Evolutionary conservation across 2,329 filamentous ascomycete genomes (phyloP), one percentile per base, ranked within the genome.

Genomic region (Colletotrichum australisinense): DNA sequence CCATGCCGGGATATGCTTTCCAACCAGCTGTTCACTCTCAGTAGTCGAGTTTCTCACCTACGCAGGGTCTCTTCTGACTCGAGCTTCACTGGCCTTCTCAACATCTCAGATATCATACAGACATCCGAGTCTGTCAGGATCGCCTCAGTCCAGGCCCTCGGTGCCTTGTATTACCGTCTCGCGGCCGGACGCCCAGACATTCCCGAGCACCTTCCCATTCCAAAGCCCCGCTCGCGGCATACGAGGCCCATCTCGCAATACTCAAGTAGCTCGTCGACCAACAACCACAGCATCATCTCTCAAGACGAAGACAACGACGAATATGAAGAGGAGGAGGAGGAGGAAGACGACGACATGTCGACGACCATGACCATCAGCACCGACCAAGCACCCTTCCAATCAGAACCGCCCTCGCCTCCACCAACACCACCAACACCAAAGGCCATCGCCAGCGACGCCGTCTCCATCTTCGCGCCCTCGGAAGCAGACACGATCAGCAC

Each of bases 151-250:
- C 76, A 77, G 16, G 82, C 83, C 6, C 76, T 85, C 19, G 75
- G 79, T 7, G 80, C 80, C n/a, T 80, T 80, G 52, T 84, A 84
- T 74, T 78, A 77, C 19, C 83, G 83, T 8, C 68, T 83, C 11
- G 81, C 81, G 5, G 72, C 76, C 14, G 76, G 78, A 19, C 80
- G 79, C 6, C 71, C 78, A 14, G 49, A 26, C 9, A 73, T 83
- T 2, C 82, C 83, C 16, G 76, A 74, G 56, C 75, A 77, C 14
- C 75, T 81, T 28, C 75, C 73, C 6, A 65, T 78, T 19, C 77
- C 78, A n/a, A 73, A 75, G 38, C 76, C 67, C 57, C 74, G 46
- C 38, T 64, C 68, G 24, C 77, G 72, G 35, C 76, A 76, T 53
- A 75, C 60, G 14, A 38, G 58, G 30, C 59, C 60, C 42, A 12